phyloP scores from a whole-genome alignment of 2,329 filamentous ascomycete species.

The Clarireedia paspali region DNA sequence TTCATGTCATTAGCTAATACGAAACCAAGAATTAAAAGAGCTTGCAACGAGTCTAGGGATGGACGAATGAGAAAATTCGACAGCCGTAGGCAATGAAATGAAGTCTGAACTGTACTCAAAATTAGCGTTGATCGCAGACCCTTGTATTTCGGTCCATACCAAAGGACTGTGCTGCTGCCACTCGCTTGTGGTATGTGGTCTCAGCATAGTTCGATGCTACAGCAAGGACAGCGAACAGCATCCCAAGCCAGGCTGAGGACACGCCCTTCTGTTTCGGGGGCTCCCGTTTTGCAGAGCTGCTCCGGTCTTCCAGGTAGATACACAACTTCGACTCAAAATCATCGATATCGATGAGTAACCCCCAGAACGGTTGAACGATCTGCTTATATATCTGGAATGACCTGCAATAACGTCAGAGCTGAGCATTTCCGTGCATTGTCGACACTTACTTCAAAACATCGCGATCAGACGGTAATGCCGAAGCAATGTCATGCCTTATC shows the following conservation, averaged over 20 bases:
- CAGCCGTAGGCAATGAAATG: constrained; percentile 56
- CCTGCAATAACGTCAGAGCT: constrained; percentile 30
- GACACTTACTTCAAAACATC: constrained; percentile 56
- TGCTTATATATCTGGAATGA: constrained; percentile 60
- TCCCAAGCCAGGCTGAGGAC: constrained; percentile 58
- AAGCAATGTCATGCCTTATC: constrained; percentile 51
- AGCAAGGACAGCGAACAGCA: constrained; percentile 56
- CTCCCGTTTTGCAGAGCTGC: constrained; percentile 33
- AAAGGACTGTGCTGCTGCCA: constrained; percentile 35
- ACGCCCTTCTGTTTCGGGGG: constrained; percentile 30
- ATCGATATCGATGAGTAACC: constrained; percentile 58
- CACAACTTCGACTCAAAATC: constrained; percentile 58
- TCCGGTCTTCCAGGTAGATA: constrained; percentile 57
- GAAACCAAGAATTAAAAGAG: constrained; percentile 53
- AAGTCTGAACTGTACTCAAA: constrained; percentile 30
- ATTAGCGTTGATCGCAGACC: background rate
- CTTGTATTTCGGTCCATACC: constrained; percentile 32
- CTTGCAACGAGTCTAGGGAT: constrained; percentile 59
- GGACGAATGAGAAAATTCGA: constrained; percentile 57
- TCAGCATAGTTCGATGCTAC: constrained; percentile 62
- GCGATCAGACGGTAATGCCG: constrained; percentile 54
- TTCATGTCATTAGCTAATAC: constrained; percentile 63
- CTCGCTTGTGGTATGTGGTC: constrained; percentile 42
- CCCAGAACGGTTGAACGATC: constrained; percentile 61
- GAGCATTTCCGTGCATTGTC: background rate